Base-by-base conservation (phyloP, 1,284 basidiomycete species). In the Anthracocystis walkeri region DNA sequence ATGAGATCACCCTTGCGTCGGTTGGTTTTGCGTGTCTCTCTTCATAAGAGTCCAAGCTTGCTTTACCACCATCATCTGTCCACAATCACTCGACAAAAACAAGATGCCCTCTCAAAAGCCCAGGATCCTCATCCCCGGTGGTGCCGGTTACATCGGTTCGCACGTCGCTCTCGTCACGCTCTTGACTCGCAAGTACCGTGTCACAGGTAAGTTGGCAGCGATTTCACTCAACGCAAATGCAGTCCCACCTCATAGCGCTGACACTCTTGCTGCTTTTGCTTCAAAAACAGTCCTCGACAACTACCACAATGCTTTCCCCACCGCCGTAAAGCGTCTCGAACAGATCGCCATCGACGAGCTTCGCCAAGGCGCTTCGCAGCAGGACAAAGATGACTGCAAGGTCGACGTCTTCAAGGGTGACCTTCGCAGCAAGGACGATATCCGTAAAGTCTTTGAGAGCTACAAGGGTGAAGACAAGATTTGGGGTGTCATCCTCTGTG, bases 401-500 rank as follows among this genome's bases (percentile, higher is more conserved):
- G 93, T 93, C 44, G 94, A 93, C n/a, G 65, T 85, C 53, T 64
- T 85, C 69, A 72, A 82, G 58, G 82, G 75, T 23, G 83, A 85
- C 44, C 76, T 85, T 45, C 71, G 82, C 25, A 77, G 76, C 65
- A 67, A 69, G 33, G 76, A 65, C 21, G 73, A 78, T 42, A 75
- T 85, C 58, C 62, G 76, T 42, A 70, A 70, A 23, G 77, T 75
- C 35, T 85, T 84, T 59, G 66, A 67, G 8, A 57, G 66, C 49
- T 84, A 82, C 73, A 31, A 63, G 35, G 77, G 58, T 35, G 56
- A 78, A 21, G 82, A 83, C 66, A 76, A 71, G 54, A 94, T 99
- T 80, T 97, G 94, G 92, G 96, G 94, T 64, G 94, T 97, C 51
- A 89, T 99, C 70, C 97, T 99, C 86, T 90, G 98, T 66, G 97